Percentiles rank a stretch among this genome's conserved stretches.
phyloP scores from a whole-genome alignment of 352 stramenopile species.

The Globisporangium spinosum region DNA sequence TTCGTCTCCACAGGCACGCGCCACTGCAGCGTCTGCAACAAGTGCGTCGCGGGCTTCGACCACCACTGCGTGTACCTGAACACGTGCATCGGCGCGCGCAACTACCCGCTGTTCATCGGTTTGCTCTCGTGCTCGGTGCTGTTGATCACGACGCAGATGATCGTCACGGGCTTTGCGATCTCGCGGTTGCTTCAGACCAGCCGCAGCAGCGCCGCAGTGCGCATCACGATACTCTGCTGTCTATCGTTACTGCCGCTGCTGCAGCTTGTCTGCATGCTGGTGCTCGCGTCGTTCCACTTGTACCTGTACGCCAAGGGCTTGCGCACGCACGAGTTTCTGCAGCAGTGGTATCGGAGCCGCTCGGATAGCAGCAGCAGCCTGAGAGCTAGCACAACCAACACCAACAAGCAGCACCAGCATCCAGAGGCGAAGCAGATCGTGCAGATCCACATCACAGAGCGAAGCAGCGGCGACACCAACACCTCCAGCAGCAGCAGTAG shows the following conservation, averaged over 20 bases:
- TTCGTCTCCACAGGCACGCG: slow-evolving; percentile 38
- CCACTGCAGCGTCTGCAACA: slow-evolving; percentile 93
- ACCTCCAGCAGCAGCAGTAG: slow-evolving; percentile 11
- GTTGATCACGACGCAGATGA: slow-evolving; percentile 50
- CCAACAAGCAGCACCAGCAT: background rate
- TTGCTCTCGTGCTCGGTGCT: slow-evolving; percentile 55
- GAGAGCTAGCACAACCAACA: background rate
- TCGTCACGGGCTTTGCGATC: slow-evolving; percentile 45
- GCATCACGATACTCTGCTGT: slow-evolving; percentile 27
- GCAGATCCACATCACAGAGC: background rate
- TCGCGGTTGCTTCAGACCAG: slow-evolving; percentile 14
- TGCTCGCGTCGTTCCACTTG: slow-evolving; percentile 59
- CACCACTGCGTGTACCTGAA: slow-evolving; percentile 96
- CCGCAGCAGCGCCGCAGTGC: slow-evolving; percentile 6
- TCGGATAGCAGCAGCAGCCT: background rate
- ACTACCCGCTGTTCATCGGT: slow-evolving; percentile 58
- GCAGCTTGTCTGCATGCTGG: slow-evolving; percentile 54
- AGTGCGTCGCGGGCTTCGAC: slow-evolving; percentile 92
- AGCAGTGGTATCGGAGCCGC: slow-evolving; percentile 20
- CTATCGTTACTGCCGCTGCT: slow-evolving; percentile 43
- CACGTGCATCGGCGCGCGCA: slow-evolving; percentile 88
- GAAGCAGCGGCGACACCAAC: background rate
- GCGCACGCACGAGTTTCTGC: slow-evolving; percentile 59
- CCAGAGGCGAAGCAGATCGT: background rate
- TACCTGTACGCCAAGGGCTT: slow-evolving; percentile 50